Conservation (phyloP, 2,329 filamentous ascomycete genomes). For the Decorospora gaudefroyi region DNA sequence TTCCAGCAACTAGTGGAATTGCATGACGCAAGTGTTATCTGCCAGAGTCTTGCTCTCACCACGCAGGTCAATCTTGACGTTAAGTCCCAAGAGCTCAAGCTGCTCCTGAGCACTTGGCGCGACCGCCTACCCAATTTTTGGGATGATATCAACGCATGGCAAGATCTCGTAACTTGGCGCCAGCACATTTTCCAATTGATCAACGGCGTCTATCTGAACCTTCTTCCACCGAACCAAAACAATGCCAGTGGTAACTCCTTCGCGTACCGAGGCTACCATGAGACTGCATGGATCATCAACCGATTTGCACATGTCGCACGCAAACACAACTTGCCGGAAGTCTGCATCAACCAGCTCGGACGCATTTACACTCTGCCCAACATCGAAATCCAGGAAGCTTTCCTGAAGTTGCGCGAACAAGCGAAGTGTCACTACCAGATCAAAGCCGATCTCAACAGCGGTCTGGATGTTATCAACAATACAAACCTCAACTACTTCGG, state of each 20-base stretch:
- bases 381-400: slow-evolving; percentile 99
- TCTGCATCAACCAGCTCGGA: slow-evolving; percentile 95
- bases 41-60: slow-evolving; percentile 83
- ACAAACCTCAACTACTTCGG: slow-evolving; percentile 99
- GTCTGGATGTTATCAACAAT: slow-evolving; percentile 98
- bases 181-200: slow-evolving; percentile 99
- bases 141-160: slow-evolving; percentile 99
- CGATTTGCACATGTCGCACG: slow-evolving; percentile 95
- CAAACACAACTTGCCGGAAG: slow-evolving; percentile 94
- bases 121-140: slow-evolving; percentile 95
- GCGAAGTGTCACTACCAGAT: slow-evolving; percentile 99
- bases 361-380: slow-evolving; percentile 98
- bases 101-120: slow-evolving; percentile 91
- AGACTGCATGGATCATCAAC: slow-evolving; percentile 99
- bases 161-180: slow-evolving; percentile 98
- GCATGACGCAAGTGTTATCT: slow-evolving; percentile 96
- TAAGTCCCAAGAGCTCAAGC: slow-evolving; percentile 93
- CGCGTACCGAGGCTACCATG: slow-evolving; percentile 95
- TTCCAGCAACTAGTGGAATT: slow-evolving; percentile 98
- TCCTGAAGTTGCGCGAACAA: slow-evolving; percentile 97
- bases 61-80: slow-evolving; percentile 83
- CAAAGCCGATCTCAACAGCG: slow-evolving; percentile 84
- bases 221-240: slow-evolving; percentile 74
- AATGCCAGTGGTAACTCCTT: slow-evolving; percentile 90
- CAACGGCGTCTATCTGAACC: slow-evolving; percentile 86